A percentile compares a stretch with the other conserved stretches of the same genome.
Evolutionary conservation across 192 early-diverging fungal genomes (phyloP).

Genomic region (Cetraspora pellucida): DNA sequence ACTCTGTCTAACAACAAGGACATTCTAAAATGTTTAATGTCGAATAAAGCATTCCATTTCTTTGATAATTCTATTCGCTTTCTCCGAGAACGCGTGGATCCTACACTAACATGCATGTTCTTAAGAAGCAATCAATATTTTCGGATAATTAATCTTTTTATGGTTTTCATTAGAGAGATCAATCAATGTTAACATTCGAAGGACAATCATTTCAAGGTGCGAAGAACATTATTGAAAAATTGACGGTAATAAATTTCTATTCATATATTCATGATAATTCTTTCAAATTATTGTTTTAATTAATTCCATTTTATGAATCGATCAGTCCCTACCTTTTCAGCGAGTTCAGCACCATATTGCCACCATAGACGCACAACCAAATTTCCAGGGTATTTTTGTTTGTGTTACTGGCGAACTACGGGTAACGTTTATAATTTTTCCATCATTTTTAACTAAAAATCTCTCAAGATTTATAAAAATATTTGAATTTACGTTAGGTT

Average conservation of each 20-base stretch:
- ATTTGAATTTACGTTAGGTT: conserved; percentile 45
- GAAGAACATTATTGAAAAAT: conserved; percentile 70
- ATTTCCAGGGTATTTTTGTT: conserved; percentile 65
- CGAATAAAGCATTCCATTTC: too few relatives aligned
- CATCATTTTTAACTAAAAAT: neutral
- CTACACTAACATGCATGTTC: neutral
- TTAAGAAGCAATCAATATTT: neutral
- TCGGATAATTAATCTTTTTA: neutral
- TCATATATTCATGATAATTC: neutral
- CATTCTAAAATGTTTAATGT: too few relatives aligned
- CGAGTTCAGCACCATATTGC: conserved; percentile 71
- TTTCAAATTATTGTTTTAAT: neutral
- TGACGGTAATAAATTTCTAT: conserved; percentile 51
- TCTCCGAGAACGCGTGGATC: neutral
- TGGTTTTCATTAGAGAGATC: conserved; percentile 58
- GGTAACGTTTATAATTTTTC: conserved; percentile 38
- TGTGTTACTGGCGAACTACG: conserved; percentile 83
- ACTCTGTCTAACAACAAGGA: too few relatives aligned
- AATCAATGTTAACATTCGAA: conserved; percentile 90
- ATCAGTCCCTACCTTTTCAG: conserved; percentile 74
- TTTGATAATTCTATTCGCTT: too few relatives aligned
- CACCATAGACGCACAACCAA: conserved; percentile 82
- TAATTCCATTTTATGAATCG: neutral
- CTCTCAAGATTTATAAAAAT: neutral
- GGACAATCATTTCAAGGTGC: conserved; percentile 64